A percentile compares a stretch with the other conserved stretches of the same genome.
phyloP scores from a whole-genome alignment of 2,329 filamentous ascomycete genomes.

The Aspergillus quadricinctus region DNA sequence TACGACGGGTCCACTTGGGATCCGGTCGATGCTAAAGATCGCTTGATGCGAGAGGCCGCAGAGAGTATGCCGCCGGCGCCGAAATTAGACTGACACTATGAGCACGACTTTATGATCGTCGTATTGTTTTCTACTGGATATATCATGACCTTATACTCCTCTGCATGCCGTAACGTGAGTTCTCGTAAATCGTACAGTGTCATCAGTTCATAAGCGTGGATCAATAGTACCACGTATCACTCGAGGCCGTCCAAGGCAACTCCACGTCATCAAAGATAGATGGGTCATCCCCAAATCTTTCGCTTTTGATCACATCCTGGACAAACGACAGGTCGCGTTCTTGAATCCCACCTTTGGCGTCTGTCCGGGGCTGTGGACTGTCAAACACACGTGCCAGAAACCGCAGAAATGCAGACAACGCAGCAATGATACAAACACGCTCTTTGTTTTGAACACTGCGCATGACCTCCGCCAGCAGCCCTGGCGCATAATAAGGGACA shows the following conservation, averaged over 20 bases:
- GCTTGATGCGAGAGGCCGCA: background rate
- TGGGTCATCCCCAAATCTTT: conserved; percentile 5
- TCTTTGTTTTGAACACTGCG: conserved; percentile 15
- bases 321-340: conserved; percentile 11
- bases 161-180: background rate
- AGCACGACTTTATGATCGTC: background rate
- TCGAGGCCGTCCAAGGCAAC: background rate
- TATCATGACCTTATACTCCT: background rate
- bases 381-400: conserved; percentile 11
- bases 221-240: background rate
- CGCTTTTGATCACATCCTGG: conserved; percentile 7
- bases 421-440: background rate
- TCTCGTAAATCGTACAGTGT: background rate
- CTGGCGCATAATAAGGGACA: conserved; percentile 38
- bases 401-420: conserved; percentile 9
- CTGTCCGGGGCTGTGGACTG: conserved; percentile 1
- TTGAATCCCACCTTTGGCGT: background rate
- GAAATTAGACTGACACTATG: background rate
- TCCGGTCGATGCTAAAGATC: background rate
- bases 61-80: background rate
- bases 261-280: background rate
- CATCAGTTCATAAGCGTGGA: background rate
- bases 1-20: conserved; percentile 18
- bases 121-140: background rate
- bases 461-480: conserved; percentile 29